Conservation (phyloP, 2,329 filamentous ascomycete species). For the Sarocladium brachiariae region DNA sequence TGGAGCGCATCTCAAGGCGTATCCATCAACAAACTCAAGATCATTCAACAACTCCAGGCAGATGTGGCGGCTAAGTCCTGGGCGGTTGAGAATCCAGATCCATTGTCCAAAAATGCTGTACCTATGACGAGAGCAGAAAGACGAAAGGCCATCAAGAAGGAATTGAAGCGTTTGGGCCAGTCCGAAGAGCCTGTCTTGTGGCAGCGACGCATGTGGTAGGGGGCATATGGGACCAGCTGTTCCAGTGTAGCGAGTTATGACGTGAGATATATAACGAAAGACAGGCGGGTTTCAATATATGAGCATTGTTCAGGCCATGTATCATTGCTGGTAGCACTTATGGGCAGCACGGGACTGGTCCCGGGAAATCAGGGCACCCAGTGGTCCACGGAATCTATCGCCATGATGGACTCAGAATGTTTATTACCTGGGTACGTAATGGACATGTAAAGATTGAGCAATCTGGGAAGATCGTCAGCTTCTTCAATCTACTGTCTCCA, state of each 20-base stretch:
- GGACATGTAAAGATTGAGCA: too few species aligned
- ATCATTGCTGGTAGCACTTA: too few species aligned
- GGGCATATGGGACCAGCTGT: not conserved
- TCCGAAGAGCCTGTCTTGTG: constrained; percentile 42
- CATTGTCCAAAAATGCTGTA: constrained; percentile 32
- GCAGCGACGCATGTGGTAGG: constrained; percentile 47
- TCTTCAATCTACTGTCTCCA: too few species aligned
- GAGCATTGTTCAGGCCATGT: too few species aligned
- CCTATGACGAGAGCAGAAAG: constrained; percentile 47
- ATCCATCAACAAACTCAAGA: constrained; percentile 21
- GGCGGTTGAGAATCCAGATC: constrained; percentile 28
- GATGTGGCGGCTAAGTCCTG: constrained; percentile 26
- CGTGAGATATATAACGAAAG: not conserved
- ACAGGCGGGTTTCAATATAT: too few species aligned
- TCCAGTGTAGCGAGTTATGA: not conserved
- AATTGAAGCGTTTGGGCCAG: constrained; percentile 42
- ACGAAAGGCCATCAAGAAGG: constrained; percentile 50
- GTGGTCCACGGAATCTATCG: too few species aligned
- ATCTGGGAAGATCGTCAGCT: too few species aligned
- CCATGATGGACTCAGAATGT: too few species aligned
- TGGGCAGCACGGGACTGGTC: too few species aligned
- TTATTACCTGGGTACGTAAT: too few species aligned
- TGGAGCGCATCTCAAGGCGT: constrained; percentile 13
- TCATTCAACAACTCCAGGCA: constrained; percentile 25
- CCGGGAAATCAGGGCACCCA: too few species aligned